Evolutionary conservation across 495 filamentous ascomycete species (phyloP).

Genomic region (Aspergillus mulundensis): DNA sequence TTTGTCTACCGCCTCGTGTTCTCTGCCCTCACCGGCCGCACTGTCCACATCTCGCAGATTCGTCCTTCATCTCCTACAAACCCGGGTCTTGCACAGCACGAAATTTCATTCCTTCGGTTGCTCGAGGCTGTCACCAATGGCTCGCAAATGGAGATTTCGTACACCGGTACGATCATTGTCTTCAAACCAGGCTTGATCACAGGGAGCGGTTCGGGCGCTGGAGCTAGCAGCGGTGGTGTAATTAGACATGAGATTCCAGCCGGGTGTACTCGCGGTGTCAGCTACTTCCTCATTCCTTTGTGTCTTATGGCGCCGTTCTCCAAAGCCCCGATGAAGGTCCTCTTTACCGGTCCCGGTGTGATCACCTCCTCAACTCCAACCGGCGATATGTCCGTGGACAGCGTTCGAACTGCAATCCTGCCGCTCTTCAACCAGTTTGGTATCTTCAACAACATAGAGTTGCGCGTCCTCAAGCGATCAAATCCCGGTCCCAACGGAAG

Average conservation of each 20-base stretch:
- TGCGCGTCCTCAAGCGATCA: conserved; percentile 74
- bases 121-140: conserved; percentile 96
- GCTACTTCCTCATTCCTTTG: conserved; percentile 88
- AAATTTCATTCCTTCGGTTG: conserved; percentile 92
- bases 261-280: conserved; percentile 71
- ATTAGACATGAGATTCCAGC: conserved; percentile 74
- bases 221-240: conserved; percentile 62
- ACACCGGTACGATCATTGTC: conserved; percentile 86
- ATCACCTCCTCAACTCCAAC: conserved; percentile 78
- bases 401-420: conserved; percentile 85
- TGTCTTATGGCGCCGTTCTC: conserved; percentile 91
- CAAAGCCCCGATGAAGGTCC: conserved; percentile 80
- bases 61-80: conserved; percentile 75
- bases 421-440: conserved; percentile 88
- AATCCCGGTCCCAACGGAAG: conserved; percentile 67
- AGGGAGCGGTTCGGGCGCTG: conserved; percentile 63
- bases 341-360: conserved; percentile 87
- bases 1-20: conserved; percentile 84
- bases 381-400: conserved; percentile 87
- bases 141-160: conserved; percentile 86
- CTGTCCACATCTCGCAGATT: conserved; percentile 90
- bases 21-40: conserved; percentile 82
- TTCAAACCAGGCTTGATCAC: conserved; percentile 92
- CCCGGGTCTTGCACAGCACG: conserved; percentile 85
- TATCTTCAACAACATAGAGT: conserved; percentile 80